Conservation (phyloP, 1,284 basidiomycete genomes). For the Melampsora occidentalis region DNA sequence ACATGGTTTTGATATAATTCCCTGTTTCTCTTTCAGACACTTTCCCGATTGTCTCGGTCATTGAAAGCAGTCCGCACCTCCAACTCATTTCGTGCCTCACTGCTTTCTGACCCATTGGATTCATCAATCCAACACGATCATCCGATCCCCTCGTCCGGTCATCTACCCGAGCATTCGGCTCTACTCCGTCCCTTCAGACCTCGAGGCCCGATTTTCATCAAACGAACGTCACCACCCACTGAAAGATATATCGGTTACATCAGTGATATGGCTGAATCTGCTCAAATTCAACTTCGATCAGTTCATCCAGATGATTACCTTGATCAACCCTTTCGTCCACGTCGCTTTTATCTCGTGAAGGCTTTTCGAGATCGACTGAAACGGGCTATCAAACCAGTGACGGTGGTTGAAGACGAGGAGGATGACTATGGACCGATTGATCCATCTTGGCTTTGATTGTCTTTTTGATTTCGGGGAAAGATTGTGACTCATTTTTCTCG, state of each 20-base stretch:
- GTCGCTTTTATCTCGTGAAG: not conserved
- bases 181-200: not conserved
- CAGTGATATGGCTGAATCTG: not conserved
- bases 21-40: not conserved
- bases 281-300: not conserved
- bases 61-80: not conserved
- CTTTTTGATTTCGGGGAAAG: too few species aligned
- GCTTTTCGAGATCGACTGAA: not conserved
- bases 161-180: not conserved
- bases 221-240: not conserved
- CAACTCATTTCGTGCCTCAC: not conserved
- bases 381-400: not conserved
- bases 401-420: not conserved
- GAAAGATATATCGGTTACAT: not conserved
- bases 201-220: not conserved
- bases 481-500: too few species aligned
- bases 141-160: not conserved
- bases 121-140: not conserved
- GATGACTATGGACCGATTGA: slow-evolving; percentile 1
- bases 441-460: slow-evolving; percentile 2
- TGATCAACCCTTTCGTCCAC: not conserved
- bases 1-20: not conserved
- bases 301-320: slow-evolving; percentile 6
- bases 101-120: not conserved
- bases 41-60: not conserved